phyloP scores from a whole-genome alignment of 2,329 filamentous ascomycete species.

The Lecanicillium sp. region DNA sequence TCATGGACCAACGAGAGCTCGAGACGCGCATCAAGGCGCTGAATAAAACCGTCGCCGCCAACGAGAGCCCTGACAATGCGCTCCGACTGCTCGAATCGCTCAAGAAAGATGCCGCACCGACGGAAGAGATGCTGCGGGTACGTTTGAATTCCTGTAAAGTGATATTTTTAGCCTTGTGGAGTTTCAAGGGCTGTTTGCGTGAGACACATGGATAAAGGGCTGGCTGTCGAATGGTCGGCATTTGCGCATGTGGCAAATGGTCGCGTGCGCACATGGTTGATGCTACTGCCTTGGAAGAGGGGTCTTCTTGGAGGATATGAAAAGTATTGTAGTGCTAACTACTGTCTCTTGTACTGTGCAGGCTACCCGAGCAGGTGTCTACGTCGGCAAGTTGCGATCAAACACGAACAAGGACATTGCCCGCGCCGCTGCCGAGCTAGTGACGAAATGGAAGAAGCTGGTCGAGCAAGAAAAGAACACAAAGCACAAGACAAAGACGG shows the following conservation, averaged over 20 bases:
- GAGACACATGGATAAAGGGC: background rate
- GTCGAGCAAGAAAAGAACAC: slow-evolving; percentile 57
- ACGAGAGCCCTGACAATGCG: slow-evolving; percentile 65
- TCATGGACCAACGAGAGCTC: slow-evolving; percentile 77
- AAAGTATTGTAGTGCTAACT: slow-evolving; percentile 7
- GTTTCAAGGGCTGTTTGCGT: background rate
- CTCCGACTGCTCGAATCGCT: slow-evolving; percentile 68
- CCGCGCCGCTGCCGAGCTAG: slow-evolving; percentile 69
- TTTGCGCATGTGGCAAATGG: too few relatives aligned
- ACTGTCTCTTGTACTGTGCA: slow-evolving; percentile 19
- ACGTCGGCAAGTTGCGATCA: slow-evolving; percentile 70
- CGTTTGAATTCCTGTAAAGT: slow-evolving; percentile 19
- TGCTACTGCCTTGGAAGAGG: too few relatives aligned
- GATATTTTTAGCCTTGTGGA: too few relatives aligned
- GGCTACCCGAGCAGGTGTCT: slow-evolving; percentile 84
- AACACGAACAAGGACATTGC: slow-evolving; percentile 78
- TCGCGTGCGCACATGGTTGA: too few relatives aligned
- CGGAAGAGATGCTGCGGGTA: slow-evolving; percentile 81
- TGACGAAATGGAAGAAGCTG: slow-evolving; percentile 77
- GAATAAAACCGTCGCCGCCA: slow-evolving; percentile 66
- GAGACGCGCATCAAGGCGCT: slow-evolving; percentile 69
- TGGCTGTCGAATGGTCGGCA: too few relatives aligned
- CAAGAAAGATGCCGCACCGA: slow-evolving; percentile 71
- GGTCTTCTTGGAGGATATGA: too few relatives aligned
- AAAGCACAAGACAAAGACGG: slow-evolving; percentile 33